Percentiles rank a stretch among this genome's conserved stretches.
phyloP scores from a whole-genome alignment of 371 early-diverging fungal genomes.

The Phascolomyces articulosus region DNA sequence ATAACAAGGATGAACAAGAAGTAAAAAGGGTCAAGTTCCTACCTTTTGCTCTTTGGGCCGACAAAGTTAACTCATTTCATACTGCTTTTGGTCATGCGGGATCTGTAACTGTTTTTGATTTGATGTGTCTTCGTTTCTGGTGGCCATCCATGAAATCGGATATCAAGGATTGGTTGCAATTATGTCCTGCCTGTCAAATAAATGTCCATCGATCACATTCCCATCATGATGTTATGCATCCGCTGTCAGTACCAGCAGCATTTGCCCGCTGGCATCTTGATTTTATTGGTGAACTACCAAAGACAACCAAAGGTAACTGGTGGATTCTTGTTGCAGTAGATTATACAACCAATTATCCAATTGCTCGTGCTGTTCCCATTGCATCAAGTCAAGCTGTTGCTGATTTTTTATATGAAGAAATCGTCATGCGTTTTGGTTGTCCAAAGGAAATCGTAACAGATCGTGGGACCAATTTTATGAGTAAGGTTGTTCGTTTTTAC shows the following conservation, averaged over 20 bases:
- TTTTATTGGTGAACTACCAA: constrained; percentile 26
- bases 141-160: constrained; percentile 29
- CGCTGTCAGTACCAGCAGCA: not conserved
- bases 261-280: constrained; percentile 32
- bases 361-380: constrained; percentile 35
- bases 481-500: not conserved
- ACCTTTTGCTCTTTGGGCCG: constrained; percentile 14
- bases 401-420: constrained; percentile 27
- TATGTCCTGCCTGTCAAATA: constrained; percentile 28
- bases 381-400: constrained; percentile 22
- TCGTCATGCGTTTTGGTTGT: constrained; percentile 33
- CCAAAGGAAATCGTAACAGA: constrained; percentile 30
- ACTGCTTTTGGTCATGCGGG: constrained; percentile 17
- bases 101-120: constrained; percentile 18
- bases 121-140: constrained; percentile 24
- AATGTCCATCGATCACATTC: not conserved
- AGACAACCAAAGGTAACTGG: constrained; percentile 15
- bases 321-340: constrained; percentile 42
- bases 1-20: no score
- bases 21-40: not conserved
- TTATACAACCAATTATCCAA: constrained; percentile 39
- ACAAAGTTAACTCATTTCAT: constrained; percentile 20
- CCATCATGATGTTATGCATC: constrained; percentile 18
- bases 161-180: constrained; percentile 13
- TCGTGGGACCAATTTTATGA: constrained; percentile 25